These are phyloP conservation scores for Aspergillus sp. DNA, from an alignment of 2,329 filamentous ascomycete genomes.

Conservation along the genomic window DNA sequence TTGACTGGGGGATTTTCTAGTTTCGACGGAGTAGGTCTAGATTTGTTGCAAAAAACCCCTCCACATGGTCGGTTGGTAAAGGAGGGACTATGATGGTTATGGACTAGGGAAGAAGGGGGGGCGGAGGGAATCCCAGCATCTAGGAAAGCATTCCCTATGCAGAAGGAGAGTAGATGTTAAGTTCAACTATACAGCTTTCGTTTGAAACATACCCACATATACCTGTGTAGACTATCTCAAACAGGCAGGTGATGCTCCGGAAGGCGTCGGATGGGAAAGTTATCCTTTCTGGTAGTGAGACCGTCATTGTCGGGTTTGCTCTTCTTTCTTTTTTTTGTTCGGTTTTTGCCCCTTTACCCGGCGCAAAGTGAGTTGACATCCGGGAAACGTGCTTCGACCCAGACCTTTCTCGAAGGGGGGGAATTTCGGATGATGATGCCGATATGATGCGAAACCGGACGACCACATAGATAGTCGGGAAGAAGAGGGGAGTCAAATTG, in stretches of 20 bases:
- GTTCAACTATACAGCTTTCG: not conserved
- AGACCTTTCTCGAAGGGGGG: not conserved
- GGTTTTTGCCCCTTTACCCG: not conserved
- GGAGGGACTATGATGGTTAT: not conserved
- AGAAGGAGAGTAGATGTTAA: not conserved
- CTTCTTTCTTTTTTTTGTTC: not conserved
- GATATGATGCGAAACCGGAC: not conserved
- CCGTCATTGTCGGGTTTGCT: not conserved
- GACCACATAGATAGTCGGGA: not conserved
- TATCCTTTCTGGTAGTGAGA: not conserved
- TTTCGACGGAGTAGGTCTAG: not conserved
- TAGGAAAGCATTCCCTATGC: not conserved
- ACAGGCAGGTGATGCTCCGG: not conserved
- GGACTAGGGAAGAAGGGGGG: not conserved
- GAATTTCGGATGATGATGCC: not conserved
- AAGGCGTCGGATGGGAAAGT: not conserved
- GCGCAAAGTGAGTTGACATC: not conserved
- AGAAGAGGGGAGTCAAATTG: not conserved
- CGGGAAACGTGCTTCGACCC: not conserved
- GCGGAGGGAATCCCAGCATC: not conserved
- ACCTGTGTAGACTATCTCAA: not conserved
- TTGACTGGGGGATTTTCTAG: not conserved
- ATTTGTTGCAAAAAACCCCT: not conserved
- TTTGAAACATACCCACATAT: not conserved
- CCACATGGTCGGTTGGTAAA: not conserved